phyloP scores from a whole-genome alignment of 2,329 filamentous ascomycete genomes.

The Ceratocystis cubensis region DNA sequence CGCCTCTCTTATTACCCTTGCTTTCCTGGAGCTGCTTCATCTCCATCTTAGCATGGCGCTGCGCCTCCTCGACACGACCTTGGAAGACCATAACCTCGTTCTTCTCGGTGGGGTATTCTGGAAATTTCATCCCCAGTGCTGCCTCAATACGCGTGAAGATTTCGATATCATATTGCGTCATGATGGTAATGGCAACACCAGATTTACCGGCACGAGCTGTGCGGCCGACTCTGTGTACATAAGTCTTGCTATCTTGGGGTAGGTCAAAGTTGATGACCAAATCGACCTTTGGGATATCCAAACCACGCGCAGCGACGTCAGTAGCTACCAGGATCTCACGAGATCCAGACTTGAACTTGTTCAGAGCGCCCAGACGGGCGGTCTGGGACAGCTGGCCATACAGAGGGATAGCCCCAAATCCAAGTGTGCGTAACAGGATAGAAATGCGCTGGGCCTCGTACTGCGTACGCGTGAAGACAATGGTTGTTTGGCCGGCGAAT shows the following conservation, averaged over 20 bases:
- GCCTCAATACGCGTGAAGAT: conserved; percentile 71
- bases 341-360: conserved; percentile 74
- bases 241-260: conserved; percentile 75
- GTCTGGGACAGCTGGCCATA: conserved; percentile 88
- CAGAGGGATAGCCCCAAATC: conserved; percentile 80
- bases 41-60: conserved; percentile 63
- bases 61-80: conserved; percentile 67
- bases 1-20: conserved; percentile 43
- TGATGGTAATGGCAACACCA: conserved; percentile 65
- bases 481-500: conserved; percentile 69
- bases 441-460: conserved; percentile 79
- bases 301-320: conserved; percentile 82
- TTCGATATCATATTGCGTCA: conserved; percentile 80
- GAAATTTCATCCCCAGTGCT: conserved; percentile 64
- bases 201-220: conserved; percentile 79
- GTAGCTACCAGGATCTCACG: conserved; percentile 83
- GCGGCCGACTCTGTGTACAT: conserved; percentile 78
- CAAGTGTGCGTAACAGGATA: conserved; percentile 69
- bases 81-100: conserved; percentile 79
- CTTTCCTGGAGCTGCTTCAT: conserved; percentile 71
- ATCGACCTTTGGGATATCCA: conserved; percentile 88
- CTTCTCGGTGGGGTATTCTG: conserved; percentile 56
- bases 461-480: conserved; percentile 86
- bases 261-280: conserved; percentile 78
- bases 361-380: conserved; percentile 70